Percentiles rank a stretch among this genome's conserved stretches.
phyloP scores from a whole-genome alignment of 176 grass and related monocot species.

The Zea luxurians region DNA sequence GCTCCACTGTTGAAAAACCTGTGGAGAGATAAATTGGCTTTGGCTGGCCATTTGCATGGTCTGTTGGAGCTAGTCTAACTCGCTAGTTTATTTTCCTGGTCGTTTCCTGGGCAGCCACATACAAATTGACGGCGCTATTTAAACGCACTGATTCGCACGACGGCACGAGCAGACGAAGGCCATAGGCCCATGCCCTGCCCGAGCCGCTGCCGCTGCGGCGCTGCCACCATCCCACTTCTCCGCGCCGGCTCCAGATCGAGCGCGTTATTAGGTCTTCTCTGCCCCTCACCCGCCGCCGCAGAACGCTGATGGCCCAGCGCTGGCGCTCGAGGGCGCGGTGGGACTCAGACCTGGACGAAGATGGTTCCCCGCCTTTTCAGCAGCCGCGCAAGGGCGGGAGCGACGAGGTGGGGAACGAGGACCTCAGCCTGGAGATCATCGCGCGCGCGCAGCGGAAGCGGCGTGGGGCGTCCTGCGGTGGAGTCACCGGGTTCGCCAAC shows the following conservation, averaged over 20 bases:
- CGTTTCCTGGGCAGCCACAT: no score
- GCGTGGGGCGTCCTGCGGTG: constrained; percentile 19
- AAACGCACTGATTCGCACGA: no score
- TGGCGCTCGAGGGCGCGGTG: constrained; percentile 44
- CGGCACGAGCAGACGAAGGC: no score
- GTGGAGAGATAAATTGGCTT: no score
- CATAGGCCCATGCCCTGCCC: no score
- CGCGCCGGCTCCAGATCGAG: constrained; percentile 18
- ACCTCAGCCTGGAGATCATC: constrained; percentile 79
- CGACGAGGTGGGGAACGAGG: constrained; percentile 69
- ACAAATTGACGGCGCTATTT: no score
- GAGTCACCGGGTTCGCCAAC: background rate
- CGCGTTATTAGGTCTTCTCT: constrained; percentile 47
- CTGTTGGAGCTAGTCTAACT: no score
- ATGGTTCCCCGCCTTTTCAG: background rate
- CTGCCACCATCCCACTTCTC: background rate
- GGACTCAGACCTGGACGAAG: constrained; percentile 38
- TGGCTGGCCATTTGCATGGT: no score
- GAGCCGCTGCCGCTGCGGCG: no score
- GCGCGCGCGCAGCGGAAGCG: constrained; percentile 45
- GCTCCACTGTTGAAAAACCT: no score
- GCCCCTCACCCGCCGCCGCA: background rate
- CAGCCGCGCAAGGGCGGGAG: background rate
- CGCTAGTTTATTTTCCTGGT: no score
- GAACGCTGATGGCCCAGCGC: constrained; percentile 48